Base-by-base conservation (phyloP, 805 yeast species). In the Saccharomycopsis vini region DNA sequence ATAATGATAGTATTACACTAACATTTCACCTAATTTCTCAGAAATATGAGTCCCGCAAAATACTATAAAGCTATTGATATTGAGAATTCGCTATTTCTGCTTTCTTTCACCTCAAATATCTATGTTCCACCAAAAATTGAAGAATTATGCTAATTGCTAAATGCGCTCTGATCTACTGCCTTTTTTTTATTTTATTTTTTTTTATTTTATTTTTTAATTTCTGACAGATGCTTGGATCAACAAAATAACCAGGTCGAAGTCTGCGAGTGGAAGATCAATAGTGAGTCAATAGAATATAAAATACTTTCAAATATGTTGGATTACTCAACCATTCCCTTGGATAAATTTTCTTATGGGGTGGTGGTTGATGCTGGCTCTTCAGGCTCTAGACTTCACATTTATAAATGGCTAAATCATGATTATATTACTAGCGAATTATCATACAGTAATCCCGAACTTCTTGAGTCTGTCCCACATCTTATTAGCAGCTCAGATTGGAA, bases 361-460 rank as follows among this genome's bases (percentile, higher is more conserved):
- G 94, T 90, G 13, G 73, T 90, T 2, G 98, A 90, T 61, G 87
- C 97, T 0, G 98, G 98, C 1, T 88, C 97, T 1, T 84, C 95
- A 0, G 98, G 98, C 1, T 87, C 97, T 3, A 68, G 98, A 42
- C 71, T 84, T 13, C 89, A 86, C 59, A 74, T 90, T 9, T 90
- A 85, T 59, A 69, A 72, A 47, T 90, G 96, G 96, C 71, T 72
- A 12, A 78, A 79, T 53, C 68, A 79, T 1, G 50, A 53, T 2
- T 58, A 58, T 35, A 44, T 58, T 18, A 66, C 60, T 23, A 58
- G 56, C 16, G 53, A 55, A 21, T 19, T 36, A 23, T 49, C 62
- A 1, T 43, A 59, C 3, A 49, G 47, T 7, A 68, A 69, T 23
- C 57, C 60, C 0, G 44, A 54, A 3, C 51, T 62, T 1, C 53